Base-by-base conservation (phyloP, 495 filamentous ascomycete species). In the Clohesyomyces aquaticus region DNA sequence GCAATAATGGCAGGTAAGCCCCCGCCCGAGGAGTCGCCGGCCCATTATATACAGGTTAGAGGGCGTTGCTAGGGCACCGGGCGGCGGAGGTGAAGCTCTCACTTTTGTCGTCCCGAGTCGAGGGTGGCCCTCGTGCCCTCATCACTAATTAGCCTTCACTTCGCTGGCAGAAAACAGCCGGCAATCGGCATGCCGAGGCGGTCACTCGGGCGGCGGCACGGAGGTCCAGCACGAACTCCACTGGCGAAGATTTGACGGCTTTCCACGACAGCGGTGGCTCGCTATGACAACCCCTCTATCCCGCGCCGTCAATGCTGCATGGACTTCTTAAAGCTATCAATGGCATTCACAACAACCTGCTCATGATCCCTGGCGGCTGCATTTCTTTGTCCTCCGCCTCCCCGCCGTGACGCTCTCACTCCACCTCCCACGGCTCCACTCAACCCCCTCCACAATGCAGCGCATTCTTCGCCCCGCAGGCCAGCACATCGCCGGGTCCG, bases 1-100 rank as follows among this genome's bases (percentile, higher is more conserved):
- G 48, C 59, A 67, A 38, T 63, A 67, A 28, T 58, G 48, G 53
- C 58, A 63, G 52, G 58, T 43, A 51, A 67, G 49, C 18, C 52
- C 26, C 19, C 59, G 51, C 23, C 43, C 23, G 22, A 66, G 42
- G n/a, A 66, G 63, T 2, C 51, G 35, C 41, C 55, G 56, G 56
- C 56, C 60, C 25, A 43, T 61, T 18, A 22, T 32, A 41, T 12
- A 48, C 27, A 21, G 45, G 19, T 23, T 18, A 2, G 18, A 21
- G 27, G n/a, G 28, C 16, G 22, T n/a, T n/a, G n/a, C n/a, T n/a
- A n/a, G n/a, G n/a, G n/a, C n/a, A n/a, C n/a, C n/a, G n/a, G n/a
- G n/a, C n/a, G n/a, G n/a, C 28, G 27, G 60, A 6, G 19, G 16
- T 16, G 26, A 49, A 18, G 52, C 38, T 28, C 12, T 18, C 10